Base-by-base conservation (phyloP, 192 early-diverging fungal species). In the Coemansia sp. region DNA sequence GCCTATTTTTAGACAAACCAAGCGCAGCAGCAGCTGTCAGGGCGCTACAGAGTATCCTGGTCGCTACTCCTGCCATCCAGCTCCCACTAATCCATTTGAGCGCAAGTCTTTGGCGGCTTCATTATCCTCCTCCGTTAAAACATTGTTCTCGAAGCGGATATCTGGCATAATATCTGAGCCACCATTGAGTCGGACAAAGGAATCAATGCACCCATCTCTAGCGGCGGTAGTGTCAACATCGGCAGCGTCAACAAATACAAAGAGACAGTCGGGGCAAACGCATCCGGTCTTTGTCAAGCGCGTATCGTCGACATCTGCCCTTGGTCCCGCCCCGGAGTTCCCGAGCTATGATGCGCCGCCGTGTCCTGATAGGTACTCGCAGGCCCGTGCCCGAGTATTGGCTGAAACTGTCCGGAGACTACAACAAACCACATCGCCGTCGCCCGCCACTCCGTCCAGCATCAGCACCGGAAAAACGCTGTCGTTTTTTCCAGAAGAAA, bases 381-480 rank as follows among this genome's bases (percentile, higher is more conserved):
- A 65, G 40, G 77, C 68, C 10, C 67, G 77, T 3, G 72, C 71
- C 1, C 64, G 59, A 21, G 72, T 65, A 14, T 57, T 79, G 40
- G 77, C 77, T 5, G 77, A 79, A 28, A 79, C 77, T 6, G 59
- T 61, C 33, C 55, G 71, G 9, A 58, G 77, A 13, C 58, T 79
- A 11, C 71, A 79, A 28, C 64, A 66, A 18, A 53, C 62, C 13
- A 58, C 63, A 23, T 55, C 62, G 4, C 62, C 61, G 38, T 58
- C 66, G 8, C 77, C 77, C 1, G 42, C 69, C 8, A 71, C 77
- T 3, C 77, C 77, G 16, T 79, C 77, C 3, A 79, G 77, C 53
- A 70, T 74, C 21, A 46, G 55, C 64, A 74, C 77, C 14, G 71
- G 71, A 23, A 67, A 67, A 37, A 79, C 77, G 2, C 51, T 79